Percentiles rank a stretch among this genome's conserved stretches.
Evolutionary conservation across 1,284 basidiomycete genomes (phyloP).

Genomic region (Jaminaea rosea): DNA sequence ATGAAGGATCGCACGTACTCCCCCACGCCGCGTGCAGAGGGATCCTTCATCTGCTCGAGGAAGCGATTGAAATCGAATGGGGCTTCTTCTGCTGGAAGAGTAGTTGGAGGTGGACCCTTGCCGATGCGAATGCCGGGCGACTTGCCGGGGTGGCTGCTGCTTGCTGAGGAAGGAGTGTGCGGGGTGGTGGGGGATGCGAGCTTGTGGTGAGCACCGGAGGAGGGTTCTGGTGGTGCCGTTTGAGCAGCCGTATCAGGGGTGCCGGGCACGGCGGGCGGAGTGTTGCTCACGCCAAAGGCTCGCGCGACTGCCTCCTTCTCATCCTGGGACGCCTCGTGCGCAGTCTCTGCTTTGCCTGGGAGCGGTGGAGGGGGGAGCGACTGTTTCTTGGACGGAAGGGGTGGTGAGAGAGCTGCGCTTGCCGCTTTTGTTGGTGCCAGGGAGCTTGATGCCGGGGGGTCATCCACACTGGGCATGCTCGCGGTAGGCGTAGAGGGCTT

Average conservation of each 20-base stretch:
- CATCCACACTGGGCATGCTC: no score
- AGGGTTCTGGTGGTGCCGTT: neutral
- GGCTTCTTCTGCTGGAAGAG: conserved; percentile 28
- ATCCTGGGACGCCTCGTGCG: no score
- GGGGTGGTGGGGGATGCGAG: neutral
- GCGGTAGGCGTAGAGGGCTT: no score
- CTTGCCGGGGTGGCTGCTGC: neutral
- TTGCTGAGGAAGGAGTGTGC: neutral
- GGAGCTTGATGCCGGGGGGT: no score
- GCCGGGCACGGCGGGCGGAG: neutral
- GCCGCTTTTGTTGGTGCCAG: no score
- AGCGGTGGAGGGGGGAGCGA: neutral
- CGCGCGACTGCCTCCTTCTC: neutral
- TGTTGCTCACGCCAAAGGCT: conserved; percentile 1
- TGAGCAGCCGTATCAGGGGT: neutral
- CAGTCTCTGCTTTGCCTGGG: no score
- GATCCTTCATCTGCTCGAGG: conserved; percentile 46
- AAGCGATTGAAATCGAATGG: conserved; percentile 47
- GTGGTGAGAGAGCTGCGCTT: neutral
- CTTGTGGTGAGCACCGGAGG: neutral
- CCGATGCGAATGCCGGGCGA: conserved; percentile 20
- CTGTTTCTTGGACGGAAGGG: neutral
- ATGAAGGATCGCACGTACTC: conserved; percentile 46
- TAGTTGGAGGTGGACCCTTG: conserved; percentile 29
- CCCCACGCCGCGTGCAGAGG: conserved; percentile 39